Evolutionary conservation across 2,329 filamentous ascomycete species (phyloP).

Genomic region (Geosmithia flava): DNA sequence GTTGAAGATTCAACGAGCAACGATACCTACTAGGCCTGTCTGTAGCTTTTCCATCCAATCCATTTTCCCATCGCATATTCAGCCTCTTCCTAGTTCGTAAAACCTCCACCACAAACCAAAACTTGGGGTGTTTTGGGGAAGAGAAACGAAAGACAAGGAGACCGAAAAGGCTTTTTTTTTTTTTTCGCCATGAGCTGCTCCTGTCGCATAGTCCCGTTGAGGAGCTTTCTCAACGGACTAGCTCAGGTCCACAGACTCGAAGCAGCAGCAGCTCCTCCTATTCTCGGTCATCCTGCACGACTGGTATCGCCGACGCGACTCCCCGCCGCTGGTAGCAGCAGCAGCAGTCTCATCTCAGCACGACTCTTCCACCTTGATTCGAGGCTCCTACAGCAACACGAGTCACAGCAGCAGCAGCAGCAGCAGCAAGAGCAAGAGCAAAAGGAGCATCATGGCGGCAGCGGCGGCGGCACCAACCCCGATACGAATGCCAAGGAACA

Average conservation of each 20-base stretch:
- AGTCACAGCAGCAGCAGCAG: background rate
- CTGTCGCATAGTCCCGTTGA: constrained; percentile 31
- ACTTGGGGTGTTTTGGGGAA: too few relatives aligned
- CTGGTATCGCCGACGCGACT: background rate
- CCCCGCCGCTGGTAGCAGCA: background rate
- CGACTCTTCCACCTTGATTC: background rate
- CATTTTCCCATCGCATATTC: too few relatives aligned
- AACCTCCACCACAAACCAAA: too few relatives aligned
- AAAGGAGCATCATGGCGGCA: too few relatives aligned
- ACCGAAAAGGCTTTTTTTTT: too few relatives aligned
- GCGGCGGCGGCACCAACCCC: background rate
- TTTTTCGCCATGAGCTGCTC: constrained; percentile 37
- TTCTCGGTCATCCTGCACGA: background rate
- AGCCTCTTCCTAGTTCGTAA: too few relatives aligned
- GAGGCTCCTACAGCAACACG: background rate
- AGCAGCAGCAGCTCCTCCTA: background rate
- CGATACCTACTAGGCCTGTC: too few relatives aligned
- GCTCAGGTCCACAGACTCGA: constrained; percentile 23
- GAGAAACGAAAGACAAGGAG: too few relatives aligned
- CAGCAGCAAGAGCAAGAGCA: background rate
- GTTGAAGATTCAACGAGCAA: too few relatives aligned
- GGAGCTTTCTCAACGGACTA: constrained; percentile 35
- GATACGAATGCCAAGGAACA: too few relatives aligned
- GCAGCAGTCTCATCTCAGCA: background rate
- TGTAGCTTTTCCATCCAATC: too few relatives aligned